These are phyloP conservation scores for Aspergillus nomiae DNA, from an alignment of 2,329 filamentous ascomycete species.

Conservation along the genomic window DNA sequence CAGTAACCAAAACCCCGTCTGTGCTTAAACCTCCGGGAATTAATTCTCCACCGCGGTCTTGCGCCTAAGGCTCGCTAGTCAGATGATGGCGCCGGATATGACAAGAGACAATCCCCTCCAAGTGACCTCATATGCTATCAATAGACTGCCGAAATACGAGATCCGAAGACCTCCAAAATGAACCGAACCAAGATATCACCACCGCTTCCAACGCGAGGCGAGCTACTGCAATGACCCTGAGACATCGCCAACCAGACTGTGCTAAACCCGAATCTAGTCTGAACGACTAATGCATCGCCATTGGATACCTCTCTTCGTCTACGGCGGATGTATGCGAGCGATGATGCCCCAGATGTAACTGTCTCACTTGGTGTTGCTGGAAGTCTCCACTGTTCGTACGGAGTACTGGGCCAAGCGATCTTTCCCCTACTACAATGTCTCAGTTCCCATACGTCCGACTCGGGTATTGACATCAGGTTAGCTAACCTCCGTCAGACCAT, in stretches of 20 bases:
- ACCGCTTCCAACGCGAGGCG: background rate
- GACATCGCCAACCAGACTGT: conserved; percentile 23
- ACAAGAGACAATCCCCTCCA: background rate
- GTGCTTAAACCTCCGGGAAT: background rate
- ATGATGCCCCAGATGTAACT: conserved; percentile 22
- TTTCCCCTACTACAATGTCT: conserved; percentile 16
- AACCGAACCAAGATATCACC: background rate
- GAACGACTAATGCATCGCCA: background rate
- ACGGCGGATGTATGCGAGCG: background rate
- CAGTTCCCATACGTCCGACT: conserved; percentile 2
- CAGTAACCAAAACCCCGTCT: background rate
- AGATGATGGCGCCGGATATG: background rate
- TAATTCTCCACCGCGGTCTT: background rate
- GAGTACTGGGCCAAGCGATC: conserved; percentile 12
- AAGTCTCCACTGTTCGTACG: background rate
- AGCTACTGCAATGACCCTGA: conserved; percentile 14
- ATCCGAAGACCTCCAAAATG: background rate
- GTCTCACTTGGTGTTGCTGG: conserved; percentile 8
- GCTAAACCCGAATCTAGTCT: background rate
- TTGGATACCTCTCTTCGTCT: background rate
- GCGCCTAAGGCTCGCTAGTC: background rate
- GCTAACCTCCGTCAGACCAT: background rate
- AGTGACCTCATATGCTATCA: conserved; percentile 10
- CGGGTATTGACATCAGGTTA: background rate
- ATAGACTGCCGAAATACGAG: conserved; percentile 8